These are phyloP conservation scores for Syzygium oleosum DNA, from an alignment of 345 rosid genomes.

Conservation along the genomic window DNA sequence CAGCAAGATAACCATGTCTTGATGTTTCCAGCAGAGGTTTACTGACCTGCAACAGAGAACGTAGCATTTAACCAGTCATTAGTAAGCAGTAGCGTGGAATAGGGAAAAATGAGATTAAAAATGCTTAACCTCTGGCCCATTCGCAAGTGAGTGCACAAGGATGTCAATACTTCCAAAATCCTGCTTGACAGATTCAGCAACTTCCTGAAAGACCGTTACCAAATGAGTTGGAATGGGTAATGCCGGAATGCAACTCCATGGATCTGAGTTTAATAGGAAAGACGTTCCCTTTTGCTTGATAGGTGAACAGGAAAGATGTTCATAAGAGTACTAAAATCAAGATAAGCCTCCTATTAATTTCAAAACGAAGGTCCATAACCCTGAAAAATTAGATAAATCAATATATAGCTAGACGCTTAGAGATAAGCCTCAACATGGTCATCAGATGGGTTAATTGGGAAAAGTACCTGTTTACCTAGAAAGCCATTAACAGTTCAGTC, in stretches of 20 bases:
- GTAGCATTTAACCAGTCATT: neutral
- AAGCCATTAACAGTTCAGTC: neutral
- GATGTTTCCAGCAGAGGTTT: constrained; percentile 43
- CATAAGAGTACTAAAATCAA: neutral
- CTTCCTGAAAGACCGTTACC: constrained; percentile 27
- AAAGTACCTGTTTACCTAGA: neutral
- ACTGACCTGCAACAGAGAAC: constrained; percentile 15
- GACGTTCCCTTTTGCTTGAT: neutral
- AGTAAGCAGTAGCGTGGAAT: neutral
- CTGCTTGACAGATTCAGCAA: constrained; percentile 45
- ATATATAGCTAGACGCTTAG: neutral
- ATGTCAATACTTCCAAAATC: constrained; percentile 67
- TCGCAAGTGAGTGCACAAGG: constrained; percentile 67
- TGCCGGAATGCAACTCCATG: neutral
- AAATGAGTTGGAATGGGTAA: neutral
- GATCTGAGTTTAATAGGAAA: neutral
- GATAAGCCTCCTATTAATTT: neutral
- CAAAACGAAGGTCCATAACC: neutral
- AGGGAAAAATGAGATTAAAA: neutral
- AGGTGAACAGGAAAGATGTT: neutral
- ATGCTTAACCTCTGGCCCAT: constrained; percentile 53
- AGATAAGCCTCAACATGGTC: neutral
- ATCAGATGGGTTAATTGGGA: neutral
- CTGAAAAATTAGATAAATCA: neutral
- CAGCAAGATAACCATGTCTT: constrained; percentile 37